Evolutionary conservation across 2,329 filamentous ascomycete species (phyloP).

Genomic region (Nannizziopsis barbatae): DNA sequence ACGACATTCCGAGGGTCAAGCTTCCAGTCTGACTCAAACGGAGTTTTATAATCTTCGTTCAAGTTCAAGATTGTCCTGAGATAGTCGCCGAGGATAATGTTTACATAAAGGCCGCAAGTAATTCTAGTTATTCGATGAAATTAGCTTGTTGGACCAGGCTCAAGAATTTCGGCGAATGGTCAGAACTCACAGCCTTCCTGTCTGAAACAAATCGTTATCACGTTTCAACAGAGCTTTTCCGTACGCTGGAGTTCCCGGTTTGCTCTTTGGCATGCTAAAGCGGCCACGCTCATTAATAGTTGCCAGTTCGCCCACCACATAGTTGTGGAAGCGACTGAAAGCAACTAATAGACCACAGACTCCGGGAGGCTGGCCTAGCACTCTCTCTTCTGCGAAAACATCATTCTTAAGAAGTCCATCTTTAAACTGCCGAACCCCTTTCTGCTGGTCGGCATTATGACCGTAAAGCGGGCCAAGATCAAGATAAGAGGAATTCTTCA

Average conservation of each 20-base stretch:
- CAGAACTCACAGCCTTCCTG: constrained; percentile 22
- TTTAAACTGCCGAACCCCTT: constrained; percentile 27
- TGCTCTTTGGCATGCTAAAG: constrained; percentile 22
- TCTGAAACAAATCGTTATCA: constrained; percentile 29
- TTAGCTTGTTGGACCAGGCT: neutral
- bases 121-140: constrained; percentile 17
- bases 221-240: constrained; percentile 30
- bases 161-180: neutral
- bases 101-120: constrained; percentile 25
- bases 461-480: constrained; percentile 40
- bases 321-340: constrained; percentile 34
- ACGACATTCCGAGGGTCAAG: constrained; percentile 35
- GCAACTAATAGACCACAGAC: constrained; percentile 26
- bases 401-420: constrained; percentile 32
- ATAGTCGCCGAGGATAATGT: constrained; percentile 28
- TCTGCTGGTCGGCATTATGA: constrained; percentile 25
- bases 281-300: constrained; percentile 36
- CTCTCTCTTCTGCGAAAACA: constrained; percentile 26
- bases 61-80: constrained; percentile 25
- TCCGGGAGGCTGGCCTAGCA: constrained; percentile 28
- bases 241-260: constrained; percentile 14
- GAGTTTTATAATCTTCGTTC: constrained; percentile 24
- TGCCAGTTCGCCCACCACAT: constrained; percentile 27
- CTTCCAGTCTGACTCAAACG: constrained; percentile 33
- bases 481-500: constrained; percentile 38